phyloP scores from a whole-genome alignment of 805 yeast species.

The Suhomyces pyralidae region DNA sequence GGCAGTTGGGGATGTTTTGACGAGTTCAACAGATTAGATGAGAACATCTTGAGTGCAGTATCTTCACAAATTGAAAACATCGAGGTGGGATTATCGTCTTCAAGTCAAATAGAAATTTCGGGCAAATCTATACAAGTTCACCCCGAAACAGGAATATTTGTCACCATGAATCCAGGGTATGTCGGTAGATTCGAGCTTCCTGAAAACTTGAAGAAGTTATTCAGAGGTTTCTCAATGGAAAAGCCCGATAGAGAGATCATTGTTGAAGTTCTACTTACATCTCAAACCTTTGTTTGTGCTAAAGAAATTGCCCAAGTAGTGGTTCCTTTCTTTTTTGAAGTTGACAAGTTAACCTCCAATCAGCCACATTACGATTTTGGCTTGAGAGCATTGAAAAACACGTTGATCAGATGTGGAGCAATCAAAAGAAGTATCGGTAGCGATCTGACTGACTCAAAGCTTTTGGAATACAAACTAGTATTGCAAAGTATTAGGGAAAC shows the following conservation, averaged over 20 bases:
- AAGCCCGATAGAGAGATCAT: conserved; percentile 68
- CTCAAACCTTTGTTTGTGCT: conserved; percentile 66
- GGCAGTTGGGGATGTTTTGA: conserved; percentile 98
- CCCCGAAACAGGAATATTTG: conserved; percentile 65
- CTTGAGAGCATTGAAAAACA: conserved; percentile 71
- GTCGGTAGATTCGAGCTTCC: conserved; percentile 82
- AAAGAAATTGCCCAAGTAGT: conserved; percentile 42
- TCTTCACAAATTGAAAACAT: conserved; percentile 76
- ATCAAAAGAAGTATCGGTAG: conserved; percentile 25
- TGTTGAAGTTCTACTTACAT: conserved; percentile 64
- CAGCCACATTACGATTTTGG: conserved; percentile 92
- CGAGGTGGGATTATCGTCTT: conserved; percentile 48
- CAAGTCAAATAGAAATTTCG: conserved; percentile 35
- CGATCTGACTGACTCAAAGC: conserved; percentile 2
- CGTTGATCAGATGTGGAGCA: conserved; percentile 57
- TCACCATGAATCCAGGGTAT: conserved; percentile 90
- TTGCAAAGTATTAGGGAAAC: conserved; percentile 56
- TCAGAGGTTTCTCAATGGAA: conserved; percentile 71
- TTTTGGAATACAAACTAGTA: conserved; percentile 33
- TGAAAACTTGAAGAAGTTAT: conserved; percentile 76
- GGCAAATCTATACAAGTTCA: conserved; percentile 41
- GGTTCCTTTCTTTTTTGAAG: conserved; percentile 50
- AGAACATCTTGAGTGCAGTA: conserved; percentile 73
- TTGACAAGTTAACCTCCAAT: conserved; percentile 40
- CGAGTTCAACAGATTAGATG: conserved; percentile 81